Evolutionary conservation across 78 protist genomes (phyloP), one percentile per base, ranked within the genome.

Genomic region (Dictyostelium firmibasis): DNA sequence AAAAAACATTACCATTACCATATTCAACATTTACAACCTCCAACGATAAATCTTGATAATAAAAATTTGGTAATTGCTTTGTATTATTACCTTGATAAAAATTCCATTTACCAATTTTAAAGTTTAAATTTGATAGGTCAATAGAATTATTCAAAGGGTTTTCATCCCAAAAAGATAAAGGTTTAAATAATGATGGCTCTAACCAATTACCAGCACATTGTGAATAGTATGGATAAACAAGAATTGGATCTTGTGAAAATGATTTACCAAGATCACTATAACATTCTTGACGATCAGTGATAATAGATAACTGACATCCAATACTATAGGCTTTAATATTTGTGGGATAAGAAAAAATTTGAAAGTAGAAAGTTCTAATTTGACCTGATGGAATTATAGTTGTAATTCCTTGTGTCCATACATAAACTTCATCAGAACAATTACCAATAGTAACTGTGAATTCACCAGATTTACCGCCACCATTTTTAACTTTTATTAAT

Each of bases 141-240:
- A 67, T 7, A 4, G 67, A 20, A 18, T 57, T 57, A 57, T 57
- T 57, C 4, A 11, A 2, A 5, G 20, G 6, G 20, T 1, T 67
- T 67, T 4, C 1, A 11, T 25, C 83, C 83, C 64, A 41, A 33
- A 4, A 41, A 18, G 2, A 1, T 77, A 43, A 43, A n/a, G 50
- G 10, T 10, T 38, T 16, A 41, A 38, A 77, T n/a, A 77, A 33
- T n/a, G 64, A 41, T 8, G 83, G 83, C 16, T 77, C 83, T n/a
- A 77, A 41, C 83, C 83, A 77, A 23, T 77, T 77, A 43, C 83
- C 83, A 14, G 83, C 83, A 77, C 83, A 77, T 35, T 25, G 29
- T 9, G 6, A 18, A 77, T 38, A 77, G 0, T 9, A 4, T 41
- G 83, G 83, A 8, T n/a, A 77, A 18, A 77, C 3, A 14, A 11